Evolutionary conservation across 2,329 filamentous ascomycete species (phyloP), one percentile per base, ranked within the genome.

Genomic region (Penicillium capsulatum): DNA sequence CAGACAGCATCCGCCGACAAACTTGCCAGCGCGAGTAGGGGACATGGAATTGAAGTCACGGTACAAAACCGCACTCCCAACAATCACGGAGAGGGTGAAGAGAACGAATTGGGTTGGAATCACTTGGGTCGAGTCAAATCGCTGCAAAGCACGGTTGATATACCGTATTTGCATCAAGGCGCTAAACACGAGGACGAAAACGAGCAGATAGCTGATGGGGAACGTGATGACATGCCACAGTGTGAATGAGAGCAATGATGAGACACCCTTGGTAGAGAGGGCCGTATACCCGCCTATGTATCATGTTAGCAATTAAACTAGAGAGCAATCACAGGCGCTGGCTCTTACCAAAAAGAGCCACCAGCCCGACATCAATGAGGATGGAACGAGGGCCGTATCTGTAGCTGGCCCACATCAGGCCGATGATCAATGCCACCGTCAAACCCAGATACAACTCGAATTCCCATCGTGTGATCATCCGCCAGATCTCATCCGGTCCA

Each of bases 81-180:
- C 75, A 53, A 98, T 97, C 47, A 97, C 92, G 4, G 86, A 94
- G 6, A 98, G 74, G 0, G 92, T 98, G 64, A 98, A 98, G 48
- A 94, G 79, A 34, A 98, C 92, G 55, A 98, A 98, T 59, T 98
- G 92, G 10, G 92, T 92, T 0, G 92, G 92, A 48, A 98, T 98
- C 53, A 98, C 92, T 63, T 96, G 89, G 0, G 92, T 98, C 5
- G 92, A 95, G 64, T 96, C 88, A 69, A 97, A 98, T 32, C 86
- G 81, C 62, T 96, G 90, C 36, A 98, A 73, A 1, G 84, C 83
- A 36, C 80, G 86, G 69, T 97, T 98, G 61, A 98, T 79, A 61
- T 97, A 98, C 60, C 88, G 91, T 54, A 98, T 91, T 68, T 98
- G 92, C 84, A 97, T 89, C 44, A 98, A 73, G 5, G 92, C 92